A percentile compares a stretch with the other conserved stretches of the same genome.
Evolutionary conservation across 495 filamentous ascomycete species (phyloP).

Genomic region (Penicillium canariense): DNA sequence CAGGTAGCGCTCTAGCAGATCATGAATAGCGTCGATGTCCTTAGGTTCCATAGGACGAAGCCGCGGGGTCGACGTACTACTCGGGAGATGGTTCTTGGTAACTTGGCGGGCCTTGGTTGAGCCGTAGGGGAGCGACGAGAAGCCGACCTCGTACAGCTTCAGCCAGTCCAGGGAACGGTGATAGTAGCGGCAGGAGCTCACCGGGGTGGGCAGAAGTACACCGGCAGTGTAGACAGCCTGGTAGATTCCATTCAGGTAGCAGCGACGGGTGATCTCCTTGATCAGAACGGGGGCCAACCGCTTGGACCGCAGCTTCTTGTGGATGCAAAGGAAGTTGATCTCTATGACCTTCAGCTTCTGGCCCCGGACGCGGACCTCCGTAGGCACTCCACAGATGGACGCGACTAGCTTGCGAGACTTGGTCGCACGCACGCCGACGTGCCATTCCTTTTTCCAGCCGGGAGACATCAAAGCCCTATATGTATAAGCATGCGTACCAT

Average conservation of each 20-base stretch:
- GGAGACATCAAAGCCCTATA: conserved; percentile 88
- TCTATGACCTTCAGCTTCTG: conserved; percentile 76
- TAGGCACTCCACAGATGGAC: conserved; percentile 90
- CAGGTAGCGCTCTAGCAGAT: conserved; percentile 74
- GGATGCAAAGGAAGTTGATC: conserved; percentile 96
- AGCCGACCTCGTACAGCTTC: conserved; percentile 90
- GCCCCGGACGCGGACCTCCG: conserved; percentile 73
- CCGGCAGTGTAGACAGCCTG: conserved; percentile 96
- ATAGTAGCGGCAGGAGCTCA: conserved; percentile 91
- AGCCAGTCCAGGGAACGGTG: conserved; percentile 91
- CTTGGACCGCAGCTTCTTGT: conserved; percentile 95
- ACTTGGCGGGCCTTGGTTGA: conserved; percentile 82
- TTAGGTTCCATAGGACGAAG: conserved; percentile 77
- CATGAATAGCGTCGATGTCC: conserved; percentile 72
- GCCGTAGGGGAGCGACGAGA: conserved; percentile 74
- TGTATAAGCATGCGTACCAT: no score
- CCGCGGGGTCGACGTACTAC: conserved; percentile 64
- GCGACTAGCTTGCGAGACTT: conserved; percentile 81
- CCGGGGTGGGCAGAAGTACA: conserved; percentile 81
- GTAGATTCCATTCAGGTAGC: conserved; percentile 77
- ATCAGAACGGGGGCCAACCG: conserved; percentile 89
- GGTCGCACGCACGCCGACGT: conserved; percentile 82
- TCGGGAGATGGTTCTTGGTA: conserved; percentile 73
- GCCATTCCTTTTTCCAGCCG: conserved; percentile 95
- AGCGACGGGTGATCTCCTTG: conserved; percentile 91